Evolutionary conservation across 768 basidiomycete species (phyloP).

Genomic region (Boletus sp.): DNA sequence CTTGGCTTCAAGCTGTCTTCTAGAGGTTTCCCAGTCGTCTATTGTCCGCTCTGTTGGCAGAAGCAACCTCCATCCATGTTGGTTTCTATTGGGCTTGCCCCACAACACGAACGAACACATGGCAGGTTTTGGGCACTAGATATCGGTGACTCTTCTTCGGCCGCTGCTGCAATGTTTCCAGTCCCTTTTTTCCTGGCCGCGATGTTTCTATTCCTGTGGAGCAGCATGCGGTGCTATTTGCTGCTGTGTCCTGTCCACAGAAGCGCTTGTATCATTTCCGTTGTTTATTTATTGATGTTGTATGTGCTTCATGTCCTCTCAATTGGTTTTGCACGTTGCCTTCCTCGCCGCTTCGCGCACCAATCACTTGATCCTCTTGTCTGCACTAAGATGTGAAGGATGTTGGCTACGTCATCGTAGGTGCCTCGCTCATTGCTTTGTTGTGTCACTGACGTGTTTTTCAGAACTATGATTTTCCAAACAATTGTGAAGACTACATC

Average conservation of each 20-base stretch:
- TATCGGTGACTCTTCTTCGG: slow-evolving; percentile 22
- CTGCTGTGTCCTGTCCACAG: slow-evolving; percentile 28
- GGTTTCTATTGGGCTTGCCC: slow-evolving; percentile 23
- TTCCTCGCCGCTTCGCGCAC: slow-evolving; percentile 23
- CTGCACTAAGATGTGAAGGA: slow-evolving; percentile 89
- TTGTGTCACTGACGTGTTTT: slow-evolving; percentile 6
- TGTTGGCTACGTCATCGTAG: slow-evolving; percentile 93
- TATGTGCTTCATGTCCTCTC: slow-evolving; percentile 32
- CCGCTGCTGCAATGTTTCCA: slow-evolving; percentile 20
- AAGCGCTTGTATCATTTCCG: slow-evolving; percentile 32
- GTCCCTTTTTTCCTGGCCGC: slow-evolving; percentile 24
- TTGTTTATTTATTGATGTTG: slow-evolving; percentile 34
- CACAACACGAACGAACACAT: slow-evolving; percentile 19
- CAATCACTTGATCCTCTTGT: slow-evolving; percentile 32
- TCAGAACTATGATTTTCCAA: slow-evolving; percentile 96
- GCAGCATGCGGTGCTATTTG: slow-evolving; percentile 11
- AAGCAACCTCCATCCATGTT: slow-evolving; percentile 20
- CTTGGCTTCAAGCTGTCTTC: slow-evolving; percentile 17
- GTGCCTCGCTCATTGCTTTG: slow-evolving; percentile 31
- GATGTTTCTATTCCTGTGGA: slow-evolving; percentile 25
- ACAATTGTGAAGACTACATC: slow-evolving; percentile 97
- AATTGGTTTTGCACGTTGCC: slow-evolving; percentile 8
- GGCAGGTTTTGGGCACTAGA: slow-evolving; percentile 25
- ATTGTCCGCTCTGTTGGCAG: slow-evolving; percentile 22
- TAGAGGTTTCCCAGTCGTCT: slow-evolving; percentile 21